Base-by-base conservation (phyloP, 2,329 filamentous ascomycete genomes). In the Zasmidium angulare region DNA sequence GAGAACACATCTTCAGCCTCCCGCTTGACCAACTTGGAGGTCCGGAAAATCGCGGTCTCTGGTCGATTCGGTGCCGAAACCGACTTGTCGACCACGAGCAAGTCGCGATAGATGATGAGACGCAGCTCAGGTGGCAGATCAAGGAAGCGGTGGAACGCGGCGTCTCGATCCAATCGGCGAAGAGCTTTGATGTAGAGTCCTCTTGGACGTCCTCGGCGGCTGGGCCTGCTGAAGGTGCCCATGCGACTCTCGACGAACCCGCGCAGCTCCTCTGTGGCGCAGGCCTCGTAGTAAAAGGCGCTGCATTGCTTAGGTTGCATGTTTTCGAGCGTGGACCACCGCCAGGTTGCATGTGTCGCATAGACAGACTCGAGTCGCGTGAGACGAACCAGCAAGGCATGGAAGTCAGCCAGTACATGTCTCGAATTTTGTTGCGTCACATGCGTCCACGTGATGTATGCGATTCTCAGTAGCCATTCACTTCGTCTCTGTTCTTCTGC, bases 91-190 rank as follows among this genome's bases (percentile, higher is more conserved):
- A 11, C 12, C 10, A 22, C 46, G 14, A 56, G 31, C 12, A 56
- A 12, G 47, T 56, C 47, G 1, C 20, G 26, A 31, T 65, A 65
- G n/a, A 64, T 46, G 31, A 60, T 55, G 43, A 63, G 40, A 14
- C 65, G 59, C 20, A 67, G 47, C 46, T 67, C 65, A 14, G 46
- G 53, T 14, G 63, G 65, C 4, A 67, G 54, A 10, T 62, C 61
- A 20, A 47, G 26, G 24, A 66, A 63, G 23, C 55, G 21, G 14
- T 36, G 29, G 29, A 36, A 36, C 7, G 29, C 31, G 63, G 63
- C 3, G 31, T 47, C 14, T 7, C 29, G 29, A 36, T 36, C 29
- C 7, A 36, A 14, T 36, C 14, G 7, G 29, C 7, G 29, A 36
- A 36, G 29, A 36, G 29, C 29, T 7, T 7, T 14, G 14, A 36